Base-by-base conservation (phyloP, 768 basidiomycete species). In the Nidula microcarpa region DNA sequence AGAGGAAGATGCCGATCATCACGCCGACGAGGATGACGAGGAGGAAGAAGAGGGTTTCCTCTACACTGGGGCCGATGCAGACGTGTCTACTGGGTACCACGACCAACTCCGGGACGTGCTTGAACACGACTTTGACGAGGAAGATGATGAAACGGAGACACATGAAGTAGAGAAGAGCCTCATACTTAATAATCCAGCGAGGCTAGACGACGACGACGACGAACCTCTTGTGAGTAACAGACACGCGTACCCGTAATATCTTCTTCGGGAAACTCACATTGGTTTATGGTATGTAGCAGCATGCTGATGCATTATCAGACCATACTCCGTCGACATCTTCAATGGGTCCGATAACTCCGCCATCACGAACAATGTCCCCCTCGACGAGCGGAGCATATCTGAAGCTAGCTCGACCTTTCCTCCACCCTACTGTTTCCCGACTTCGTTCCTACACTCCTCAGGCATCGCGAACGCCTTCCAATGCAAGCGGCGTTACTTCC, bases 351-450 rank as follows among this genome's bases (percentile, higher is more conserved):
- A 56, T 68, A 50, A 72, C 75, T 4, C 72, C 81, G 33, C 72
- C 74, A 33, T 66, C 65, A 16, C 65, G 67, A 41, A 57, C 74
- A 33, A 66, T 62, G 9, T 74, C 76, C n/a, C 75, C 75, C 16
- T 61, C 55, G 41, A 59, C 59, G 34, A 67, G 57, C 36, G 65
- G 66, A 3, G 62, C 62, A 10, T 67, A 72, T 30, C 66, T 73
- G 14, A 77, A 71, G 55, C 63, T 77, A 8, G 69, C 79, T 3
- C 76, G 79, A 37, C 79, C 84, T 10, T 90, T 86, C 64, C 65
- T 90, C 16, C 85, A 88, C 59, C 87, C 87, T 3, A 80, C 75
- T n/a, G 79, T 90, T 5, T 93, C 90, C 32, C 80, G 90, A n/a
- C 79, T 91, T 41, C 87, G 90, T 43, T 90, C 91, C 10, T 77